Conservation (phyloP, 2,329 filamentous ascomycete genomes). For the Didymella arachidicola region DNA sequence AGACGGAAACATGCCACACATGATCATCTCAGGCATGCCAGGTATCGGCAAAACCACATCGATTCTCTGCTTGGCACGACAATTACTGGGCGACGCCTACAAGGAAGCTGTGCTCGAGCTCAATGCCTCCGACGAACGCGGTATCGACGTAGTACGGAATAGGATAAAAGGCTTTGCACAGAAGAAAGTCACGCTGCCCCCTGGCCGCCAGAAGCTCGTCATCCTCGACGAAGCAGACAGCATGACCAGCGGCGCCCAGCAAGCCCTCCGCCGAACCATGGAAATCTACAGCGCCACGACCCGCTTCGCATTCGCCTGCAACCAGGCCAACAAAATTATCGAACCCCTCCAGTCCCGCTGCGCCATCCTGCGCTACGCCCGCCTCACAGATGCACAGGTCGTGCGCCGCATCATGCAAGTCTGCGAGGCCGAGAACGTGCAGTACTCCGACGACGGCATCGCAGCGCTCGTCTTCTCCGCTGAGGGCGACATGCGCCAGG, state of each 20-base stretch:
- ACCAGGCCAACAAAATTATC: conserved; percentile 99
- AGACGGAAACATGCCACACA: conserved; percentile 98
- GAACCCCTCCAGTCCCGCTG: conserved; percentile 97
- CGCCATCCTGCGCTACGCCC: conserved; percentile 91
- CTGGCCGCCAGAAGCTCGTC: conserved; percentile 91
- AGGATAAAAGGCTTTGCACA: conserved; percentile 98
- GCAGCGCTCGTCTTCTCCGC: conserved; percentile 97
- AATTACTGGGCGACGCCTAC: conserved; percentile 90
- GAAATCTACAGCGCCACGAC: conserved; percentile 98
- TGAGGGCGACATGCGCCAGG: conserved; percentile 98
- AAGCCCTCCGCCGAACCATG: conserved; percentile 94
- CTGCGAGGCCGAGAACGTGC: conserved; percentile 87
- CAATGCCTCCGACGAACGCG: conserved; percentile 95
- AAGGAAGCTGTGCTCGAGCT: conserved; percentile 97
- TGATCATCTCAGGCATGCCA: conserved; percentile 99
- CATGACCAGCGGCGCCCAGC: conserved; percentile 97
- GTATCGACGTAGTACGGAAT: conserved; percentile 96
- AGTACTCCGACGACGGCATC: conserved; percentile 90
- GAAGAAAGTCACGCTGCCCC: conserved; percentile 95
- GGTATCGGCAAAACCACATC: conserved; percentile 99
- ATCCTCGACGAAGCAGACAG: conserved; percentile 96
- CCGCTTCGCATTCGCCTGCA: conserved; percentile 96
- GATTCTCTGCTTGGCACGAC: conserved; percentile 88
- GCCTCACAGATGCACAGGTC: conserved; percentile 90
- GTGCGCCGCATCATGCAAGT: conserved; percentile 92